Conservation (phyloP, 108 stramenopile species). For the Nannochloropsis granulata region DNA sequence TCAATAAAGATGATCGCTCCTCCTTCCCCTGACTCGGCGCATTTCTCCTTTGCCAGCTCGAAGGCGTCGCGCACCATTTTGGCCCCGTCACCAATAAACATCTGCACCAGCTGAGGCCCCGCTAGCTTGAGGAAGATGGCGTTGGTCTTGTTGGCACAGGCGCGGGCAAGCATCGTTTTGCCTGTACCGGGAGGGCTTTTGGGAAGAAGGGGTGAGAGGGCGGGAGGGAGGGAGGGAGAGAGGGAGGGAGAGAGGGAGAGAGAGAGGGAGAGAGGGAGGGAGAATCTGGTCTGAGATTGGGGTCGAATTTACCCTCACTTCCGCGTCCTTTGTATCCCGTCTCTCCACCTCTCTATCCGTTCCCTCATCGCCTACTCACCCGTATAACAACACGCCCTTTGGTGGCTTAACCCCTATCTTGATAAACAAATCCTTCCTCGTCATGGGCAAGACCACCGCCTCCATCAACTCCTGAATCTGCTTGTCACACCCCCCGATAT, state of each 20-base stretch:
- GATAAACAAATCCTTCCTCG: constrained; percentile 93
- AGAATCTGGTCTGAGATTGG: not conserved
- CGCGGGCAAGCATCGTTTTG: constrained; percentile 93
- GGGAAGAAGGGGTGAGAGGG: not conserved
- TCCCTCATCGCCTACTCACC: not conserved
- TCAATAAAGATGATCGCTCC: constrained; percentile 94
- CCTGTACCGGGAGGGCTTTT: constrained; percentile 84
- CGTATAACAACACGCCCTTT: constrained; percentile 64
- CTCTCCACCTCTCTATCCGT: constrained; percentile 36
- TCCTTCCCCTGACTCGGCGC: not conserved
- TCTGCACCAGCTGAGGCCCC: constrained; percentile 88
- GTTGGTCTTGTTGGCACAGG: constrained; percentile 98
- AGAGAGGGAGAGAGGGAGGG: not conserved
- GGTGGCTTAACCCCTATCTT: constrained; percentile 88
- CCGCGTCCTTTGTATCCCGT: no score
- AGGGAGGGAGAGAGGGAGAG: not conserved
- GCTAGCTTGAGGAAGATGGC: constrained; percentile 97
- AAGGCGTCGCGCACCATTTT: constrained; percentile 98
- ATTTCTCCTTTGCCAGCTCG: constrained; percentile 48
- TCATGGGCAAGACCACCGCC: constrained; percentile 98
- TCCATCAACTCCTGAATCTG: constrained; percentile 99
- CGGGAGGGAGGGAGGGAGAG: not conserved
- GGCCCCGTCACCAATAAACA: constrained; percentile 99
- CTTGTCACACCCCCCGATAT: constrained; percentile 92
- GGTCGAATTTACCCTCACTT: no score